These are phyloP conservation scores for Neurospora sp. DNA, from an alignment of 2,329 filamentous ascomycete genomes.

Conservation along the genomic window DNA sequence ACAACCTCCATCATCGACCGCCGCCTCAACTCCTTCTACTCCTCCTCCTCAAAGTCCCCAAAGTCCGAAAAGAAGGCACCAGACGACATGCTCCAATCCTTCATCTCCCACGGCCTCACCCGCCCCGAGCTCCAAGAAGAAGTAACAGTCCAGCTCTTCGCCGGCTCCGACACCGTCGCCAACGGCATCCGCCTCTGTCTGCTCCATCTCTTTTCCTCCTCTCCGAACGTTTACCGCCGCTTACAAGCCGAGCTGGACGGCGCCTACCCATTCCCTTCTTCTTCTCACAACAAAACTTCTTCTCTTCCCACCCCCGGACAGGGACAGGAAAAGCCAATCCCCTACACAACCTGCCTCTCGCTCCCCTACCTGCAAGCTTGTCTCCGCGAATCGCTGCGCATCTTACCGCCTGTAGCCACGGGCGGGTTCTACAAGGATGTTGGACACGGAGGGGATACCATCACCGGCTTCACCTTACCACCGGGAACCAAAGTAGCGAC, in stretches of 20 bases:
- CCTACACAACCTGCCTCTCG: neutral
- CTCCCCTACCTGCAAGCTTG: neutral
- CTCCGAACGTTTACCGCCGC: slow-evolving; percentile 32
- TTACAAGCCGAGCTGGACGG: slow-evolving; percentile 39
- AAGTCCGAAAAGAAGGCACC: neutral
- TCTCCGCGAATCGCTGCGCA: neutral
- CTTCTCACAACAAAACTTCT: neutral
- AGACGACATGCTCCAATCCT: slow-evolving; percentile 30
- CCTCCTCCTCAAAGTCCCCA: neutral
- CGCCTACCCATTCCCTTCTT: slow-evolving; percentile 6
- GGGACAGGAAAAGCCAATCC: slow-evolving; percentile 2
- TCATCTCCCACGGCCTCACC: slow-evolving; percentile 27
- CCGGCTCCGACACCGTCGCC: slow-evolving; percentile 29
- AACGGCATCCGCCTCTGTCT: slow-evolving; percentile 34
- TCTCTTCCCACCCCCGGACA: neutral
- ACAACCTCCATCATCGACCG: slow-evolving; percentile 12
- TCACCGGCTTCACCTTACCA: slow-evolving; percentile 4
- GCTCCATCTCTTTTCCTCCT: slow-evolving; percentile 38
- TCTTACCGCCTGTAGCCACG: neutral
- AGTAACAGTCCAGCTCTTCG: slow-evolving; percentile 29
- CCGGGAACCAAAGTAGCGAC: slow-evolving; percentile 5
- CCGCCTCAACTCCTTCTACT: slow-evolving; percentile 16
- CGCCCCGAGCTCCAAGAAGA: slow-evolving; percentile 28
- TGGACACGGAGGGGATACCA: neutral
- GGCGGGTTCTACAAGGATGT: slow-evolving; percentile 7